Base-by-base conservation (phyloP, 2,329 filamentous ascomycete genomes). In the Ophiostoma angusticollis region DNA sequence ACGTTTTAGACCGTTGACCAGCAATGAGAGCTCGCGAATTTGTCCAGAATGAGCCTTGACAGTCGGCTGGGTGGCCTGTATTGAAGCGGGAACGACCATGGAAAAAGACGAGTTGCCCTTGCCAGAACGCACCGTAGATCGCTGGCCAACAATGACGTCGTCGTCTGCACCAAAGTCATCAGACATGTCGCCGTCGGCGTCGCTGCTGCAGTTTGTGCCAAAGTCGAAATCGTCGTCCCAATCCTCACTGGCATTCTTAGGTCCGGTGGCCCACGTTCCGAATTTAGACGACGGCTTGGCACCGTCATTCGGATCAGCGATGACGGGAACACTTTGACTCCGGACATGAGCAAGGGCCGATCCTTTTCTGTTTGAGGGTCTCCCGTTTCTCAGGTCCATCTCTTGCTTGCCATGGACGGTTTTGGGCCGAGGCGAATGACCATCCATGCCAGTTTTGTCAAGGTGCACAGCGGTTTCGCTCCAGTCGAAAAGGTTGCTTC, bases 191-290 rank as follows among this genome's bases (percentile, higher is more conserved):
- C 14, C 29, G 12, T 4, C 30, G 19, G 55, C 56, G 19, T 56
- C 55, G 21, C 54, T 56, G 24, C 57, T 58, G 27, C 57, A 54
- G n/a, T 58, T 51, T 31, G 60, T 63, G 23, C 66, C 70, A 53
- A 89, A 87, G 44, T 89, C 82, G 50, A 93, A 91, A 55, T 93
- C 84, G 46, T 87, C 82, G 50, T 89, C 84, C 84, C 84, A 93
- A 52, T 91, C 84, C 54, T 93, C 84, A 45, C 80, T 87, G 9
- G 78, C 78, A 13, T 74, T 80, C 56, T 87, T 87, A 45, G 74
- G 78, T n/a, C 80, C 76, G 30, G 85, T 62, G 3, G 81, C 82
- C 83, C 83, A 89, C 1, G 83, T 87, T 31, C 83, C 80, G 52
- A 85, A 89, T 51, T 86, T 87, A 38, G 70, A 62, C 2, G 72